Base-by-base conservation (phyloP, 225 moss, liverwort and hornwort species). In the Climacium dendroides region DNA sequence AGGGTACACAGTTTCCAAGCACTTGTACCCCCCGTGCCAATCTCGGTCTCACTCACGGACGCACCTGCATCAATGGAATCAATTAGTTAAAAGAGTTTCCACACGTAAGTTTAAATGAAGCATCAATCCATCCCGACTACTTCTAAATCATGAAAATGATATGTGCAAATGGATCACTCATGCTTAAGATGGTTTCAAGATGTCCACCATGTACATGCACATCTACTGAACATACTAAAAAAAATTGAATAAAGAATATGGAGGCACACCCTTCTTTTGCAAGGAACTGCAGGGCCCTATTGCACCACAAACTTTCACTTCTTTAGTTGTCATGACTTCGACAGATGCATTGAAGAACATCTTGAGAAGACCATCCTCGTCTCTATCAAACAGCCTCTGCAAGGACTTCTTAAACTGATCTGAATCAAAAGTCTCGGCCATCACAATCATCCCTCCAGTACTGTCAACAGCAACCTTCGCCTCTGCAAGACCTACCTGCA, bases 351-450 rank as follows among this genome's bases (percentile, higher is more conserved):
- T 95, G 74, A 98, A 97, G 57, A 88, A 87, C 97, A 98, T 97
- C 92, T 93, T 96, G 48, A 98, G 80, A 76, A 89, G 86, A 70
- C 95, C 98, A 25, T 97, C 91, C 81, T 94, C 95, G 83, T 97
- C 95, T 89, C 93, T 94, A 62, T 89, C 94, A 81, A 98, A 96
- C 54, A 98, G 83, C 69, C 94, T 95, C 86, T 93, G 93, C 82
- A 98, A 89, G 43, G 98, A 96, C 90, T 93, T 98, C 88, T 95
- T 98, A 80, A 98, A 98, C 86, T 97, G 96, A 30, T 98, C 95
- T 80, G 98, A 96, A 55, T 95, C 97, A 81, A 98, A 98, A 50
- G 97, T 98, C 89, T 98, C 98, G 1, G 98, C 98, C 95, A 98
- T 92, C 35, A 95, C 96, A 88, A 98, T 96, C 81, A 97, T 90